Evolutionary conservation across 768 basidiomycete species (phyloP).

Genomic region (Lentinula sp.): DNA sequence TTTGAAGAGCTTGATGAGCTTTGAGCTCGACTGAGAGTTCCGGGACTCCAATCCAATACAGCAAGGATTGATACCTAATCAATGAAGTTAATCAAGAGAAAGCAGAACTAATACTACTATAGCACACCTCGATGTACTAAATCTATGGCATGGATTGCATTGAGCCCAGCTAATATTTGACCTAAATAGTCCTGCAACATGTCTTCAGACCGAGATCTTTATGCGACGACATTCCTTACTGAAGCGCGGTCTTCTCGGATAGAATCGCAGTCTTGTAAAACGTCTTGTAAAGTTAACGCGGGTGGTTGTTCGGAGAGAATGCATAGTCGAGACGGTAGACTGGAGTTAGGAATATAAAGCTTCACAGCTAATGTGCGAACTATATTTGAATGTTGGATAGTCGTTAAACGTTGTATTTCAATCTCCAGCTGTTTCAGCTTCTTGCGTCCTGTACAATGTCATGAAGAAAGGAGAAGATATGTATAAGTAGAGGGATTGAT

Average conservation of each 20-base stretch:
- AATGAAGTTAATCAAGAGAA: not conserved
- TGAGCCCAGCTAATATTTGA: conserved; percentile 67
- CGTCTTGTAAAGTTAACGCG: conserved; percentile 58
- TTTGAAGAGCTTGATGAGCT: conserved; percentile 69
- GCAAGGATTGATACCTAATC: conserved; percentile 47
- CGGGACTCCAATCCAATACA: conserved; percentile 56
- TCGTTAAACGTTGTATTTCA: conserved; percentile 56
- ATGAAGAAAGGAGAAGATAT: not conserved
- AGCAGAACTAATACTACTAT: not conserved
- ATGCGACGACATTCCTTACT: conserved; percentile 33
- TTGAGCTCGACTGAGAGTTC: conserved; percentile 46
- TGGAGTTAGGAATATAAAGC: conserved; percentile 43
- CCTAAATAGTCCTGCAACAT: conserved; percentile 61
- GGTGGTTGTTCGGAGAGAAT: conserved; percentile 73
- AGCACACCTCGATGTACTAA: conserved; percentile 66
- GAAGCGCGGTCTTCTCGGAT: conserved; percentile 67
- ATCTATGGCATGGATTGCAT: conserved; percentile 56
- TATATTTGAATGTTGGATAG: conserved; percentile 62
- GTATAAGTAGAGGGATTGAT: not conserved
- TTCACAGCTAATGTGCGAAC: conserved; percentile 64
- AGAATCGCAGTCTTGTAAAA: conserved; percentile 71
- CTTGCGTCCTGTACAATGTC: conserved; percentile 41
- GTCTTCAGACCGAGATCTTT: not conserved
- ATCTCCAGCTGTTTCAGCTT: conserved; percentile 62
- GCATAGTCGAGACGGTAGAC: conserved; percentile 45